Conservation (phyloP, 371 early-diverging fungal species). For the Saksenaea oblongispora region DNA sequence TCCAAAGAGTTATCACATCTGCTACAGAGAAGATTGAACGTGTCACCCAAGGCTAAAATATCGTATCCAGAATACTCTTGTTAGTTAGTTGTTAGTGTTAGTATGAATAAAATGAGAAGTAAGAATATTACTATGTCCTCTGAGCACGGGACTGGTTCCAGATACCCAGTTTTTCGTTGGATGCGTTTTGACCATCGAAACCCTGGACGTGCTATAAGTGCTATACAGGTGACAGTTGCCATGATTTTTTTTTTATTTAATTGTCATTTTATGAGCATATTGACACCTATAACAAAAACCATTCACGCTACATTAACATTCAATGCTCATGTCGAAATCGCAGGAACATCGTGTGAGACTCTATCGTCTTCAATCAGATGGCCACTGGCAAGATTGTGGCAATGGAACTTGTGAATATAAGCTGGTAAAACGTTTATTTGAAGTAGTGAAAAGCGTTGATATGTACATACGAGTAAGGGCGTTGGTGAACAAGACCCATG, state of each 20-base stretch:
- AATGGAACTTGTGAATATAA: constrained; percentile 60
- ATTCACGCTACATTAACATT: background rate
- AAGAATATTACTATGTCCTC: too few species aligned
- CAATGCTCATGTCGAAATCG: background rate
- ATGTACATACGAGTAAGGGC: constrained; percentile 15
- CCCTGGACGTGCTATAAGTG: too few species aligned
- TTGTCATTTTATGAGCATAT: too few species aligned
- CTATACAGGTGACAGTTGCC: too few species aligned
- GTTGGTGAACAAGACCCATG: constrained; percentile 28
- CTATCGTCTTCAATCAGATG: constrained; percentile 59
- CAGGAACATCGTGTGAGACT: constrained; percentile 61
- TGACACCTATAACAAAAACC: background rate
- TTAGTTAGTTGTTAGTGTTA: background rate
- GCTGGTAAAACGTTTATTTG: constrained; percentile 30
- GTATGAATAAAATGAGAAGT: background rate
- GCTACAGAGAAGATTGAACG: constrained; percentile 10
- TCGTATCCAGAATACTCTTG: background rate
- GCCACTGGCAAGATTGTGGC: constrained; percentile 70
- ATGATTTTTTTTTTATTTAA: too few species aligned
- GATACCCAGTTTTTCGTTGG: too few species aligned
- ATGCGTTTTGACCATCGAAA: too few species aligned
- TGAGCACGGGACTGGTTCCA: too few species aligned
- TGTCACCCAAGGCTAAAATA: background rate
- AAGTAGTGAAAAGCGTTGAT: background rate
- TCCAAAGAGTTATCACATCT: constrained; percentile 38